Base-by-base conservation (phyloP, 2,329 filamentous ascomycete genomes). In the Xylariales sp. region DNA sequence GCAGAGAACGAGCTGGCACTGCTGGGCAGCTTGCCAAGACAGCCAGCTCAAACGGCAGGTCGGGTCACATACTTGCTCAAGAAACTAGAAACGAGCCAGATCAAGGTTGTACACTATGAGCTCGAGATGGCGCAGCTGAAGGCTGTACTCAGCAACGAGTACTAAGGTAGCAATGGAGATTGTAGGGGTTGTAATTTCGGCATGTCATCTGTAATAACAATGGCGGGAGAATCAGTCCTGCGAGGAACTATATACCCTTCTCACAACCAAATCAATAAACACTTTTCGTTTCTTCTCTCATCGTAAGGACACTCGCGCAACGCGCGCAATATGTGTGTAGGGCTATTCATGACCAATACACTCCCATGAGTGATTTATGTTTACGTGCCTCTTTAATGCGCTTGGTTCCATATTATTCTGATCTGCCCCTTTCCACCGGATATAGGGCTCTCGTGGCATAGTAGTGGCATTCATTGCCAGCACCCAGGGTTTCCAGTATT, bases 61-160 rank as follows among this genome's bases (percentile, higher is more conserved):
- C 68, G 91, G 23, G 72, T 88, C 3, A 67, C 75, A 40, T 96
- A 87, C 65, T 63, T 96, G 46, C 59, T 95, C 32, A 61, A 57
- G 1, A 95, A 95, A 67, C 62, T 95, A 43, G 72, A 80, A 48
- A 66, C 59, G n/a, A 81, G 84, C 43, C 90, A 96, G 67, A 60
- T 58, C 37, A 91, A 85, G 67, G 80, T 96, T 42, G 73, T 80
- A 50, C 70, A 64, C 37, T 86, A 83, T 57, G 90, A 96, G 62
- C 69, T 61, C 50, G 81, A 95, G 56, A 87, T 84, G 61, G 76
- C 62, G 2, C 64, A 45, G 28, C 61, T 94, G 64, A 91, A 91
- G 70, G 85, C 83, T 69, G 64, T 87, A 30, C 60, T 93, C 47
- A 52, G 51, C 10, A 53, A 57, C 32, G 51, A 65, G 50, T 54